Conservation (phyloP, 116 monocot genomes). For the Papilionanthe hybrid region DNA sequence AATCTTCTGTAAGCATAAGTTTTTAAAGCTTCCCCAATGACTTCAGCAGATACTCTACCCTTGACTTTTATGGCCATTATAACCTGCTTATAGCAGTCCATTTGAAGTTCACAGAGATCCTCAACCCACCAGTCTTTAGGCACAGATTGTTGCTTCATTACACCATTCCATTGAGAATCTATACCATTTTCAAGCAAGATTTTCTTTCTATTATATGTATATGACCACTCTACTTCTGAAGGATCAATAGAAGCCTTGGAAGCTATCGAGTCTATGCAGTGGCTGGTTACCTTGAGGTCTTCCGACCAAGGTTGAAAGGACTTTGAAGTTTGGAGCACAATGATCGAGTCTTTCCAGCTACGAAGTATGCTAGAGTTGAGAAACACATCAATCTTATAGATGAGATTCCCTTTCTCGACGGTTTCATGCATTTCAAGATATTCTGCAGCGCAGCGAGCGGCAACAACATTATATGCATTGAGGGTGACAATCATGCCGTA, state of each 20-base stretch:
- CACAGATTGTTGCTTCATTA: slow-evolving; percentile 36
- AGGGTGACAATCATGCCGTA: slow-evolving; percentile 59
- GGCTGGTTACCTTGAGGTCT: slow-evolving; percentile 44
- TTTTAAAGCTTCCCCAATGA: slow-evolving; percentile 44
- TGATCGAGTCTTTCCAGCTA: slow-evolving; percentile 58
- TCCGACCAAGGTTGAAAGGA: slow-evolving; percentile 37
- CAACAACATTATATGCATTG: slow-evolving; percentile 54
- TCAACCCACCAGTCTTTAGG: slow-evolving; percentile 63
- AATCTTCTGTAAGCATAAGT: slow-evolving; percentile 47
- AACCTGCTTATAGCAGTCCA: slow-evolving; percentile 41
- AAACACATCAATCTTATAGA: slow-evolving; percentile 57
- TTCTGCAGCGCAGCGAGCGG: slow-evolving; percentile 53
- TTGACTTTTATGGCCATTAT: slow-evolving; percentile 33
- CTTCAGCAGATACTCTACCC: slow-evolving; percentile 18
- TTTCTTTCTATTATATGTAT: slow-evolving; percentile 51
- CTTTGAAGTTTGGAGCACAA: slow-evolving; percentile 41
- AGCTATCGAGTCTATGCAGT: slow-evolving; percentile 51
- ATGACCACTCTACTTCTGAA: slow-evolving; percentile 52
- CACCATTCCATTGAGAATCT: slow-evolving; percentile 36
- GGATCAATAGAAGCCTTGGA: slow-evolving; percentile 43
- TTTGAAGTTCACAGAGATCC: slow-evolving; percentile 52
- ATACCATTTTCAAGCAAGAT: slow-evolving; percentile 31
- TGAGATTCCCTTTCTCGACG: slow-evolving; percentile 48
- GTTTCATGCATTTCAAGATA: slow-evolving; percentile 54
- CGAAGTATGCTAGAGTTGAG: slow-evolving; percentile 35